A percentile compares a stretch with the other conserved stretches of the same genome.
Conservation (phyloP, 495 filamentous ascomycete species). For the Penicillium subrubescens region DNA sequence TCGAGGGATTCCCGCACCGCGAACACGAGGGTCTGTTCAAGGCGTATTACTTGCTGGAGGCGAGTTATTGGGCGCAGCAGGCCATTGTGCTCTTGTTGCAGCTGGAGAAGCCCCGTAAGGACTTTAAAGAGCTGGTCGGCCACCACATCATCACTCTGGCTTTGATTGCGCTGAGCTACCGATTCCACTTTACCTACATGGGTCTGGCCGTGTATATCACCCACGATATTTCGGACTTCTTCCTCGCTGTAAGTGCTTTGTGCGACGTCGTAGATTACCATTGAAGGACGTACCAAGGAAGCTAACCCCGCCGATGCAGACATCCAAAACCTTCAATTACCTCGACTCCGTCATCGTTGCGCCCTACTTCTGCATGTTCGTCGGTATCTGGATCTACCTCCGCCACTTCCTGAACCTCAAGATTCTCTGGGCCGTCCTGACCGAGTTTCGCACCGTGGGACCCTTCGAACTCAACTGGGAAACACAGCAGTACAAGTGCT, state of each 20-base stretch:
- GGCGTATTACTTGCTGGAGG: slow-evolving; percentile 95
- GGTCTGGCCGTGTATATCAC: slow-evolving; percentile 97
- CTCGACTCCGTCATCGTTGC: slow-evolving; percentile 73
- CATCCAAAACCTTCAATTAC: slow-evolving; percentile 94
- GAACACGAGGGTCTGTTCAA: slow-evolving; percentile 88
- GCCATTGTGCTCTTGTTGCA: slow-evolving; percentile 84
- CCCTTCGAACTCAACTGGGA: slow-evolving; percentile 88
- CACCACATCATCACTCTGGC: slow-evolving; percentile 92
- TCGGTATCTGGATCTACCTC: slow-evolving; percentile 85
- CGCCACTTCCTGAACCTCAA: slow-evolving; percentile 89
- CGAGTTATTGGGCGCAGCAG: slow-evolving; percentile 96
- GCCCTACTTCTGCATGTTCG: slow-evolving; percentile 85
- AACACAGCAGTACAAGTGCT: slow-evolving; percentile 80
- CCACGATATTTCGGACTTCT: slow-evolving; percentile 95
- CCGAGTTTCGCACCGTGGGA: slow-evolving; percentile 85
- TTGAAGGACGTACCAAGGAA: not conserved
- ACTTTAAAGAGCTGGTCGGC: slow-evolving; percentile 91
- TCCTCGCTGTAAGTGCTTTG: slow-evolving; percentile 75
- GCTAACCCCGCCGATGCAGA: slow-evolving; percentile 55
- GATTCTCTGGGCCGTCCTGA: slow-evolving; percentile 83
- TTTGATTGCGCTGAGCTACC: slow-evolving; percentile 88
- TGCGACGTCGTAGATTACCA: not conserved
- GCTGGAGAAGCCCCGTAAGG: slow-evolving; percentile 94
- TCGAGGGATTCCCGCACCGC: slow-evolving; percentile 85
- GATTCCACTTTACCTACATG: slow-evolving; percentile 98